These are phyloP conservation scores for Lepraria neglecta DNA, from an alignment of 495 filamentous ascomycete genomes.

Conservation along the genomic window DNA sequence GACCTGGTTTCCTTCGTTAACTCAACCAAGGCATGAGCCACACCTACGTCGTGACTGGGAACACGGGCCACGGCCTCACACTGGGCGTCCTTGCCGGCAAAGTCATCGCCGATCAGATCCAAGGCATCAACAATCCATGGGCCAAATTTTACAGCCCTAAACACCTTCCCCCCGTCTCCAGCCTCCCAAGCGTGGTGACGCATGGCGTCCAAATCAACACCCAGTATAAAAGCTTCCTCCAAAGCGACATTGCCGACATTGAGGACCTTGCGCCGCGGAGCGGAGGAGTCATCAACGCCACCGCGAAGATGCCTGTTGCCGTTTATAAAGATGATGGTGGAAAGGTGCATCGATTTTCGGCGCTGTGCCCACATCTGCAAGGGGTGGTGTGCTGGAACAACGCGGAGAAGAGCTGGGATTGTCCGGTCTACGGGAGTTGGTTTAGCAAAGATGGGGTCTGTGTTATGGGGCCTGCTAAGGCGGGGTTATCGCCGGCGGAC, in stretches of 20 bases:
- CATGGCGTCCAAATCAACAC: slow-evolving; percentile 49
- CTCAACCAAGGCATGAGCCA: slow-evolving; percentile 47
- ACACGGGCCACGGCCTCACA: slow-evolving; percentile 55
- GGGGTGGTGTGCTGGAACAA: slow-evolving; percentile 52
- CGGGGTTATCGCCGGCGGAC: slow-evolving; percentile 28
- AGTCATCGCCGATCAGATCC: slow-evolving; percentile 51
- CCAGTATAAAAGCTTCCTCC: slow-evolving; percentile 51
- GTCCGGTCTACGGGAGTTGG: slow-evolving; percentile 47
- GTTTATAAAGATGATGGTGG: slow-evolving; percentile 54
- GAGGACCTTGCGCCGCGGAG: slow-evolving; percentile 45
- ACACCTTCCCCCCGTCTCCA: slow-evolving; percentile 37
- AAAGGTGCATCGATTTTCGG: slow-evolving; percentile 43
- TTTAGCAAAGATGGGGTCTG: slow-evolving; percentile 49
- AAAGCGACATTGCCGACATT: slow-evolving; percentile 51
- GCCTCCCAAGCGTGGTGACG: slow-evolving; percentile 34
- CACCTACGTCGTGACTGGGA: slow-evolving; percentile 51
- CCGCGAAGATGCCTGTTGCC: slow-evolving; percentile 40
- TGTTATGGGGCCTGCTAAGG: slow-evolving; percentile 46
- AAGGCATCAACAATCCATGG: slow-evolving; percentile 45
- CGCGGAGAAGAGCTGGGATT: slow-evolving; percentile 51
- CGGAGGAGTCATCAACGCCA: slow-evolving; percentile 48
- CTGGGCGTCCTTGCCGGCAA: slow-evolving; percentile 49
- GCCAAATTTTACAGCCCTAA: slow-evolving; percentile 44
- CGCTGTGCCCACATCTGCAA: slow-evolving; percentile 51
- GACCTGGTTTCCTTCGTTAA: slow-evolving; percentile 51